phyloP scores from a whole-genome alignment of 257 asterid genomes.

The Ilex asprella region DNA sequence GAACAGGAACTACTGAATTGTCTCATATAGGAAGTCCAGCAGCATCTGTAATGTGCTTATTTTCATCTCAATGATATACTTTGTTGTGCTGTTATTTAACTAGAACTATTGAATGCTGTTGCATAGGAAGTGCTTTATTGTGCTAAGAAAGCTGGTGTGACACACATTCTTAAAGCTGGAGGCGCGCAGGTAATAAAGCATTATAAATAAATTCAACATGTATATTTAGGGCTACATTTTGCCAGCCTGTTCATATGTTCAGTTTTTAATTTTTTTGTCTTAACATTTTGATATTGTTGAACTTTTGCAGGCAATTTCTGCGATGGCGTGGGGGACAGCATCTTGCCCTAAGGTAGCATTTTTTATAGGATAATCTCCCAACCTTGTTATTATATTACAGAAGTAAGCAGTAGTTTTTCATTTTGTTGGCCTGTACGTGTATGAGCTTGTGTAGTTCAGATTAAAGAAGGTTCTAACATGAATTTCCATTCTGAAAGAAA shows the following conservation, averaged over 20 bases:
- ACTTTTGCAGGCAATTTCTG: slow-evolving; percentile 75
- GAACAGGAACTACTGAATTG: too few relatives aligned
- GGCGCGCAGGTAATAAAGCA: slow-evolving; percentile 80
- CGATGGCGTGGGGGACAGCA: slow-evolving; percentile 99
- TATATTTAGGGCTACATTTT: not conserved
- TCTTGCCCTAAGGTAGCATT: slow-evolving; percentile 88
- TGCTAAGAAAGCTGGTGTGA: slow-evolving; percentile 97
- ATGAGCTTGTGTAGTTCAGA: not conserved
- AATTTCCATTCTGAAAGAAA: not conserved
- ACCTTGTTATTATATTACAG: too few relatives aligned
- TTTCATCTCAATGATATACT: too few relatives aligned
- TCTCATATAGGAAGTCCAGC: too few relatives aligned
- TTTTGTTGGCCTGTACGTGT: not conserved
- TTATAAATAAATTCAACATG: not conserved
- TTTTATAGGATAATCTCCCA: not conserved
- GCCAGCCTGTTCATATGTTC: not conserved
- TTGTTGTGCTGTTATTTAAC: not conserved
- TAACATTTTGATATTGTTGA: not conserved
- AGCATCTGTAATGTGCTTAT: too few relatives aligned
- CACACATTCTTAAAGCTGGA: slow-evolving; percentile 98
- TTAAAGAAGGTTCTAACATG: not conserved
- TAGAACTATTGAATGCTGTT: slow-evolving; percentile 5
- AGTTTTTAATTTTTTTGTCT: not conserved
- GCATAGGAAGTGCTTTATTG: slow-evolving; percentile 89
- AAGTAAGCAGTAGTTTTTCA: too few relatives aligned